Base-by-base conservation (phyloP, 306 rosid genomes). In the Prunus kanzakura region DNA sequence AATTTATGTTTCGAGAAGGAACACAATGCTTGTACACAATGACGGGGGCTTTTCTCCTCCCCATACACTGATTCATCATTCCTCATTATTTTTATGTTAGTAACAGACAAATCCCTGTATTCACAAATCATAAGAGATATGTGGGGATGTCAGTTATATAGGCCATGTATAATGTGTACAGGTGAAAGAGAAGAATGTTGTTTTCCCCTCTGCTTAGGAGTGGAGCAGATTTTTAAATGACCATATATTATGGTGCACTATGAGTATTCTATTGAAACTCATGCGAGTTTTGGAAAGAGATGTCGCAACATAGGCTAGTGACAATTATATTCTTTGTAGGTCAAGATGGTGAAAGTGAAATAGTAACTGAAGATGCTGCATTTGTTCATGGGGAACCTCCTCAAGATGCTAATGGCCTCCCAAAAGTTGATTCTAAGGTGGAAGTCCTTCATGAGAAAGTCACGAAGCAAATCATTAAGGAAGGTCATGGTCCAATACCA, bases 401-500 rank as follows among this genome's bases (percentile, higher is more conserved):
- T 14, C 81, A 77, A 57, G 93, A 86, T 29, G 80, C 61, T 49
- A 83, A 81, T 49, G 81, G 49, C 19, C 98, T 91, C 43, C 96
- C 97, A 16, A 92, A 92, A 81, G 92, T 87, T 73, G 93, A 95
- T 77, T 92, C 96, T 4, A 87, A 86, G 72, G 89, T 80, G 83
- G 93, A 87, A 70, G 74, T 85, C 65, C 96, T 92, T 83, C 96
- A 88, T 6, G 97, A 92, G 77, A 92, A 89, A 82, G 98, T 95
- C 64, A 80, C 87, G 6, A 92, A 95, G 76, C 97, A 92, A 85
- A 81, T 90, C 13, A 87, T 92, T 23, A 89, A 92, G 90, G 97
- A 92, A 82, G 98, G 96, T 41, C 91, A 88, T 83, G 98, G 95
- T 58, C 86, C 82, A 73, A 88, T 79, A 71, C 97, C 98, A 47